Evolutionary conservation across 2,329 filamentous ascomycete species (phyloP).

Genomic region (Aureobasidium subglaciale): DNA sequence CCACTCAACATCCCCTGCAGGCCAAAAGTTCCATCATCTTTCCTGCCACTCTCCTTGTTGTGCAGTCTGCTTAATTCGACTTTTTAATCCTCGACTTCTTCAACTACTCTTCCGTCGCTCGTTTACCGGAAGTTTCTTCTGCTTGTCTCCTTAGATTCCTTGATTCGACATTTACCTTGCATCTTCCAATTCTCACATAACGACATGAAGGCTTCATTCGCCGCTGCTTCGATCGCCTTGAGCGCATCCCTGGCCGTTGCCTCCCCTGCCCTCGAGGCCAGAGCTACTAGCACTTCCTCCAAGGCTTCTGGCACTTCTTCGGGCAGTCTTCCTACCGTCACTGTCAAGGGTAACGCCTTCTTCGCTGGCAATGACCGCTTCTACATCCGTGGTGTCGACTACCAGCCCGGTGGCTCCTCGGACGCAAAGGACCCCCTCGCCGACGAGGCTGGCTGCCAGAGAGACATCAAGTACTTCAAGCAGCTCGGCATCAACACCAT

Average conservation of each 20-base stretch:
- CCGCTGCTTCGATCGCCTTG: conserved; percentile 29
- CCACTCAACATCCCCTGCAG: neutral
- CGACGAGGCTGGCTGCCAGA: conserved; percentile 61
- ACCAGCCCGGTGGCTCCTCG: conserved; percentile 50
- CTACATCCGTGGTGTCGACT: conserved; percentile 56
- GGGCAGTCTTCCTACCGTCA: conserved; percentile 47
- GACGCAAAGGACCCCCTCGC: conserved; percentile 67
- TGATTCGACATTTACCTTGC: neutral
- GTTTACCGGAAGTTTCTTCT: conserved; percentile 12
- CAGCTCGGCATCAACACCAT: conserved; percentile 83
- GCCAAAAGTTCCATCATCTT: conserved; percentile 7
- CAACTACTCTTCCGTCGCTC: conserved; percentile 13
- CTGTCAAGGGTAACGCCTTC: conserved; percentile 60
- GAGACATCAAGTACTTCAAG: conserved; percentile 76
- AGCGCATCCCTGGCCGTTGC: conserved; percentile 41
- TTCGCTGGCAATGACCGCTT: conserved; percentile 55
- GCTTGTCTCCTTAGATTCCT: conserved; percentile 1
- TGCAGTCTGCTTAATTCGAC: conserved; percentile 14
- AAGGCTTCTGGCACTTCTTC: conserved; percentile 33
- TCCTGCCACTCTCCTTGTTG: conserved; percentile 15
- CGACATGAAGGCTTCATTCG: conserved; percentile 48
- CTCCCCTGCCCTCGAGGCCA: conserved; percentile 30
- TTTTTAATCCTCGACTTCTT: conserved; percentile 16
- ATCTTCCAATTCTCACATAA: neutral
- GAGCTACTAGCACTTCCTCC: conserved; percentile 30